phyloP scores from a whole-genome alignment of 192 early-diverging fungal species.

The Rhizophagus prolifer region DNA sequence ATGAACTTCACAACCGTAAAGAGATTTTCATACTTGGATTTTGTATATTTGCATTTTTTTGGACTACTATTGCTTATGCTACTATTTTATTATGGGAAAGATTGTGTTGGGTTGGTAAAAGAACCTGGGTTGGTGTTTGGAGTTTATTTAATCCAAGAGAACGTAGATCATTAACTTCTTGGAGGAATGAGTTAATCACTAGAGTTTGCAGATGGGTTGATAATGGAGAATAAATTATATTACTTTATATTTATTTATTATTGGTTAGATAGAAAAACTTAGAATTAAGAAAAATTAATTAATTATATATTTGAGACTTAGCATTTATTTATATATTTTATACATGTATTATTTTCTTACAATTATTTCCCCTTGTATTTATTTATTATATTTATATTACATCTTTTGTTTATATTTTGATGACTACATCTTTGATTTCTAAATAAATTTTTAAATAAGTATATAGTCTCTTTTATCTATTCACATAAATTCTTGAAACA shows the following conservation, averaged over 20 bases:
- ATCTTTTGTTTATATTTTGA: too few relatives aligned
- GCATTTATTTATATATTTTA: neutral
- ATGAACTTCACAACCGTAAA: neutral
- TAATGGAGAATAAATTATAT: neutral
- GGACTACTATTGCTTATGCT: constrained; percentile 5
- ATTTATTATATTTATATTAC: too few relatives aligned
- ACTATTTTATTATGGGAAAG: constrained; percentile 21
- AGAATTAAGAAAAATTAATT: too few relatives aligned
- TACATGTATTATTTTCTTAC: neutral
- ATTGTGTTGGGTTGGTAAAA: constrained; percentile 22
- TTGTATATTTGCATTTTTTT: neutral
- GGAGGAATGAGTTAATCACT: neutral
- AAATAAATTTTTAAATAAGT: too few relatives aligned
- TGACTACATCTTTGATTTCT: too few relatives aligned
- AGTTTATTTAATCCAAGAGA: constrained; percentile 16
- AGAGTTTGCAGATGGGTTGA: constrained; percentile 10
- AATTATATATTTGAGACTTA: too few relatives aligned
- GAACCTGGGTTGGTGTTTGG: constrained; percentile 18
- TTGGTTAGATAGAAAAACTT: neutral
- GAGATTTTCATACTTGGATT: neutral
- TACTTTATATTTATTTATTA: neutral
- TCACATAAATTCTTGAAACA: too few relatives aligned
- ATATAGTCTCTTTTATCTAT: too few relatives aligned
- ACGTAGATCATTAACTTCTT: neutral
- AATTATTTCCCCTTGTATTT: neutral